Conservation (phyloP, 2,329 filamentous ascomycete species). For the Fusarium chaquense region DNA sequence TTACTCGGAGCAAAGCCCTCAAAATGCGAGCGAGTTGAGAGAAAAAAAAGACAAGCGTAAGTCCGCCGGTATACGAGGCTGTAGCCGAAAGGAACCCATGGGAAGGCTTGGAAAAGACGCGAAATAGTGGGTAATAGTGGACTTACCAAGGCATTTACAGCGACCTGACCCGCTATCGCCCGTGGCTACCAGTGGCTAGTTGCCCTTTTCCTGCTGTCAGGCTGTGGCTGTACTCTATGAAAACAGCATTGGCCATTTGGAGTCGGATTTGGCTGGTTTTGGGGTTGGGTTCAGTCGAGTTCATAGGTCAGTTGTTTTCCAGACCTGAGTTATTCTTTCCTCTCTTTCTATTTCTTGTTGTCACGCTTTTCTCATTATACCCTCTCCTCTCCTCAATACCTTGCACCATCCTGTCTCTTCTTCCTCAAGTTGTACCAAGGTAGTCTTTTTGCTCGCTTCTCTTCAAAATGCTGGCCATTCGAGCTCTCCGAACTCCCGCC, state of each 20-base stretch:
- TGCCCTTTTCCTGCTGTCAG: constrained; percentile 29
- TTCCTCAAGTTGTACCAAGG: constrained; percentile 29
- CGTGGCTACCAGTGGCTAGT: constrained; percentile 44
- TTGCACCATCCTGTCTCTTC: constrained; percentile 40
- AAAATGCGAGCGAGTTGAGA: constrained; percentile 13
- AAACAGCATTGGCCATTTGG: constrained; percentile 41
- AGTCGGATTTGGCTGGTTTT: constrained; percentile 35
- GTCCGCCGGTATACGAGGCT: constrained; percentile 50
- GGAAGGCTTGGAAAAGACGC: constrained; percentile 43
- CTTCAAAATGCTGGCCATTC: constrained; percentile 83
- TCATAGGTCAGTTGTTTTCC: constrained; percentile 28
- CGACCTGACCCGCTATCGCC: constrained; percentile 29
- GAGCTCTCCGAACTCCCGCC: constrained; percentile 80
- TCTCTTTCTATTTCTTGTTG: constrained; percentile 30
- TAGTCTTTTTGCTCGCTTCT: constrained; percentile 35
- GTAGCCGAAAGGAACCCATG: constrained; percentile 39
- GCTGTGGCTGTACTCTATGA: constrained; percentile 36
- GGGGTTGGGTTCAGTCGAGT: constrained; percentile 10
- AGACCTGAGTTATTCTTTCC: constrained; percentile 25
- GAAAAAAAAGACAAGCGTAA: constrained; percentile 37
- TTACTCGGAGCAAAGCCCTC: constrained; percentile 30
- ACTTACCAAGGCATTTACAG: constrained; percentile 7
- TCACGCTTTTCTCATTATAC: constrained; percentile 32
- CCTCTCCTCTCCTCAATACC: constrained; percentile 31
- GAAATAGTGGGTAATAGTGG: constrained; percentile 43